Conservation (phyloP, 2,329 filamentous ascomycete species). For the Aspergillus viridinutans region DNA sequence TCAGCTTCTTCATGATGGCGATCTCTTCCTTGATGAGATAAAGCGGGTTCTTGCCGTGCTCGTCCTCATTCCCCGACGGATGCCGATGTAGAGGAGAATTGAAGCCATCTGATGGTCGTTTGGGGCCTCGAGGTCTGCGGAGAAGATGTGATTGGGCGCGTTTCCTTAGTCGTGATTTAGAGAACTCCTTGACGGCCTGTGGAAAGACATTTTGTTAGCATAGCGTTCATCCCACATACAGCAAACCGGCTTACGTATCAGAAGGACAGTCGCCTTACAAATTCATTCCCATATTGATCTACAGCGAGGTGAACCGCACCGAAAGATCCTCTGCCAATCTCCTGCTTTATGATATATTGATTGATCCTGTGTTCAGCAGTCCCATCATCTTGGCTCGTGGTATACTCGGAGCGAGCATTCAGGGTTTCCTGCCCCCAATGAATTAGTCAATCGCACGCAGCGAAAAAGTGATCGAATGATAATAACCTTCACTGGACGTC, state of each 20-base stretch:
- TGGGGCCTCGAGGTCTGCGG: constrained; percentile 54
- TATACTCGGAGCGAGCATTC: constrained; percentile 82
- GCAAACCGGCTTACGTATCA: neutral
- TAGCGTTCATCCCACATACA: constrained; percentile 11
- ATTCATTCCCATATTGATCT: constrained; percentile 90
- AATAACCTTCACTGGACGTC: constrained; percentile 58
- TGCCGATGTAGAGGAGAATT: constrained; percentile 62
- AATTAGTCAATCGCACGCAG: neutral
- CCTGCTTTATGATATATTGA: constrained; percentile 88
- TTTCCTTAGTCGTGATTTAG: constrained; percentile 83
- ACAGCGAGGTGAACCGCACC: constrained; percentile 86
- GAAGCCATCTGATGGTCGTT: constrained; percentile 54
- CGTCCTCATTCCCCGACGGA: constrained; percentile 48
- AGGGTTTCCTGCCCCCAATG: constrained; percentile 68
- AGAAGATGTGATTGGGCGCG: constrained; percentile 87
- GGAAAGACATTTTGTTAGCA: constrained; percentile 5
- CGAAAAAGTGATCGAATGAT: neutral
- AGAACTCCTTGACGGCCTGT: constrained; percentile 96
- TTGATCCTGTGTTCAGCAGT: constrained; percentile 82
- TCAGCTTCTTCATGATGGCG: constrained; percentile 97
- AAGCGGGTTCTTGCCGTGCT: constrained; percentile 65
- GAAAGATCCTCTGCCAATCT: constrained; percentile 95
- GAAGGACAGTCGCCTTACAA: constrained; percentile 55
- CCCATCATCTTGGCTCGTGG: constrained; percentile 78
- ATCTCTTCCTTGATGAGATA: constrained; percentile 93